Evolutionary conservation across 495 filamentous ascomycete genomes (phyloP).

Genomic region (Melanomma pulvis-pyrius): DNA sequence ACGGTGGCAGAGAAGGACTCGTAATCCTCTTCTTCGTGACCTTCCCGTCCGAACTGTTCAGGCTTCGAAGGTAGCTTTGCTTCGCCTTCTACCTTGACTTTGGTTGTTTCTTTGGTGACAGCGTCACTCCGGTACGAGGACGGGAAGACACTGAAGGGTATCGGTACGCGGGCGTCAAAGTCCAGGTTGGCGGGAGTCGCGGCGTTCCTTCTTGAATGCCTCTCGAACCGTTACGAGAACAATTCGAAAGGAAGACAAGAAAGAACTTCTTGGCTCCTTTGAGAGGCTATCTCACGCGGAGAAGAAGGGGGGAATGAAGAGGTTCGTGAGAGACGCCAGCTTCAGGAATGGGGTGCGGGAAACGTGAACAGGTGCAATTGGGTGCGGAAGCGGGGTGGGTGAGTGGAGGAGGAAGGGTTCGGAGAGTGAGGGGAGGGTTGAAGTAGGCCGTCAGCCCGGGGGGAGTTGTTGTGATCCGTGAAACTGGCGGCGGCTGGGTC

Average conservation of each 20-base stretch:
- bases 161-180: conserved; percentile 99
- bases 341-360: conserved; percentile 2
- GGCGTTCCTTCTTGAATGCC: conserved; percentile 90
- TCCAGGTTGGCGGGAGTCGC: conserved; percentile 94
- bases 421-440: conserved; percentile 12
- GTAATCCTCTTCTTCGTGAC: conserved; percentile 68
- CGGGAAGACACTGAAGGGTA: conserved; percentile 99
- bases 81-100: conserved; percentile 85
- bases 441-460: conserved; percentile 26
- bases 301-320: conserved; percentile 19
- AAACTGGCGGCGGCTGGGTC: conserved; percentile 14
- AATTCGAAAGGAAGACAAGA: conserved; percentile 94
- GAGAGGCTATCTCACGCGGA: conserved; percentile 23
- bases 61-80: conserved; percentile 73
- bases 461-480: conserved; percentile 20
- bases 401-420: conserved; percentile 26
- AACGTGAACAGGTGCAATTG: conserved; percentile 36
- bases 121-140: conserved; percentile 93
- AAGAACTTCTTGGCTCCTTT: conserved; percentile 77
- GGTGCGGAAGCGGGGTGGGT: conserved; percentile 30
- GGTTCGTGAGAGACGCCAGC: conserved; percentile 32
- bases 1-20: conserved; percentile 65
- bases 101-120: conserved; percentile 73
- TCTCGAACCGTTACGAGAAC: conserved; percentile 76
- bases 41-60: conserved; percentile 91